Base-by-base conservation (phyloP, 2,329 filamentous ascomycete species). In the Curvularia hawaiiensis region DNA sequence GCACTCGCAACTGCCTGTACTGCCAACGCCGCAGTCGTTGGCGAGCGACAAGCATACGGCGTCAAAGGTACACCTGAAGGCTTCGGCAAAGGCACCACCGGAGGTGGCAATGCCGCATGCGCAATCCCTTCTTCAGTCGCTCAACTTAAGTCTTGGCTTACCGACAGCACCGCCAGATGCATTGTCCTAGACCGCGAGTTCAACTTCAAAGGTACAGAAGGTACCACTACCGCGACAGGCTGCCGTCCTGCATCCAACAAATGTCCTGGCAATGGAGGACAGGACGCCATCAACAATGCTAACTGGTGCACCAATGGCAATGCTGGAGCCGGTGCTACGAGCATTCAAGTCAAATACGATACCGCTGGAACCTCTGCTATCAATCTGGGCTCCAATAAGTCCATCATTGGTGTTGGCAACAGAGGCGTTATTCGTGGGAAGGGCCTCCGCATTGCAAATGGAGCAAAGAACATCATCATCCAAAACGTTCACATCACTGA, bases 121-220 rank as follows among this genome's bases (percentile, higher is more conserved):
- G 22, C 24, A 33, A 12, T 28, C 2, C 65, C 66, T 3, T 65
- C 68, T 33, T 68, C 64, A 22, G 67, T 60, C 43, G 79, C 75
- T 26, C 79, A 89, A 80, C 82, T 88, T 45, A 82, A 83, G 71
- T 80, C 77, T 35, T 88, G 86, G 75, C 81, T 89, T 7, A 78
- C 78, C 10, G 84, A 87, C 71, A 75, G 74, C 55, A 70, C 77
- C 18, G 66, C 85, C 12, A 82, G 85, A 24, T 82, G 83, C 59
- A 88, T 89, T 64, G 79, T 88, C 51, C 77, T 88, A 28, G 79
- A 80, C 69, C 83, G 85, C 64, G 71, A 71, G 43, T 82, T 83
- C 68, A 81, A 85, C 76, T 87, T 85, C 77, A 81, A 77, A 31
- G 80, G 79, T 38, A 80, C 79, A 11, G 84, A 87, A 71, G 85